Evolutionary conservation across 2,329 filamentous ascomycete species (phyloP).

Genomic region (Atkinsonella hypoxylon): DNA sequence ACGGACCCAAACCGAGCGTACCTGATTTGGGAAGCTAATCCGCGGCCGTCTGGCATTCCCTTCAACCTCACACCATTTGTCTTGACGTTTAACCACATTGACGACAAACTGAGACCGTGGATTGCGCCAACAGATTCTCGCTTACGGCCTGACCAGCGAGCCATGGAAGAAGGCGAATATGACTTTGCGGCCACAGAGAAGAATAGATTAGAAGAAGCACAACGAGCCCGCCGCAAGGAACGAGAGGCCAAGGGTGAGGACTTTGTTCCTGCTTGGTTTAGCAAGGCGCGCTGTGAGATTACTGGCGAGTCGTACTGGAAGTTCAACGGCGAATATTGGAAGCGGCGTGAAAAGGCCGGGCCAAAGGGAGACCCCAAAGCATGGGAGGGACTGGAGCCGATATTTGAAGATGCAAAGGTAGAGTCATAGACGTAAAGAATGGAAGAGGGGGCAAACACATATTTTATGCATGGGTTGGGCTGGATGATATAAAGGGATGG

Average conservation of each 20-base stretch:
- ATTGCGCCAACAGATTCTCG: conserved; percentile 88
- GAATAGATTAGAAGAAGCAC: conserved; percentile 84
- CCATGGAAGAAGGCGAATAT: conserved; percentile 98
- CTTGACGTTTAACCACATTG: conserved; percentile 83
- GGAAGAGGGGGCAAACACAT: not conserved
- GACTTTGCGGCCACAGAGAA: conserved; percentile 89
- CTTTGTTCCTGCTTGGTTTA: conserved; percentile 79
- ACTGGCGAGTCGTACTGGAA: conserved; percentile 88
- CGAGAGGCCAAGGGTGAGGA: conserved; percentile 71
- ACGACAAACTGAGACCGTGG: conserved; percentile 64
- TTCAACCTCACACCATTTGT: conserved; percentile 98
- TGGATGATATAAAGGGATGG: not conserved
- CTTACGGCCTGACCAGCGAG: conserved; percentile 85
- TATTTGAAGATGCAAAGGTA: conserved; percentile 40
- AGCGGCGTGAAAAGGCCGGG: conserved; percentile 53
- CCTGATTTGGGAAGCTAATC: conserved; percentile 84
- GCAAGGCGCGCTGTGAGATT: conserved; percentile 55
- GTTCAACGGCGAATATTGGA: conserved; percentile 85
- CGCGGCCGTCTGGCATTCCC: conserved; percentile 70
- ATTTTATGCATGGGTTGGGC: not conserved
- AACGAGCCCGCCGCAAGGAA: conserved; percentile 61
- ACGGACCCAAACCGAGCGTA: conserved; percentile 65
- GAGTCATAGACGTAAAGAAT: conserved; percentile 4
- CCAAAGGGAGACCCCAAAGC: conserved; percentile 40
- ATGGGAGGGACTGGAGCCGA: conserved; percentile 66